phyloP scores from a whole-genome alignment of 768 basidiomycete species.

The Tylopilus sp. region DNA sequence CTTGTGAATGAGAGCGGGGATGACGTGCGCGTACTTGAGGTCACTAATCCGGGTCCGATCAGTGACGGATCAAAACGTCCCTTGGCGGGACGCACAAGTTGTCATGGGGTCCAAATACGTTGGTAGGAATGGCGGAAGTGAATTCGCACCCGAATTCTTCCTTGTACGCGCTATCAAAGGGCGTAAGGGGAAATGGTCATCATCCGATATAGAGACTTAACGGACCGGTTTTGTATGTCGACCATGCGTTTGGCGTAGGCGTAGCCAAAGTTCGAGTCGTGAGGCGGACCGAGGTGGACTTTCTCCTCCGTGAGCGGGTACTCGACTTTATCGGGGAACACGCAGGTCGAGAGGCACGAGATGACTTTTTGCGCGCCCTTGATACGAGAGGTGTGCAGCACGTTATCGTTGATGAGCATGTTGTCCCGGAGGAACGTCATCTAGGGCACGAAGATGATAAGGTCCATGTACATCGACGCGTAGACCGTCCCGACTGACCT shows the following conservation, averaged over 20 bases:
- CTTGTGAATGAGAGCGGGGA: conserved; percentile 91
- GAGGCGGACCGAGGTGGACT: conserved; percentile 90
- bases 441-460: conserved; percentile 34
- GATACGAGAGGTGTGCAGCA: conserved; percentile 73
- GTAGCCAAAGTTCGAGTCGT: conserved; percentile 94
- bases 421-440: conserved; percentile 94
- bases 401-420: conserved; percentile 92
- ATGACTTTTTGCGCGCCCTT: conserved; percentile 73
- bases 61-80: not conserved
- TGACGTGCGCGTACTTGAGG: conserved; percentile 88
- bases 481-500: conserved; percentile 42
- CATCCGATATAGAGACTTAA: not conserved
- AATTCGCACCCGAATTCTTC: conserved; percentile 94
- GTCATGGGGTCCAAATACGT: conserved; percentile 93
- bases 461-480: not conserved
- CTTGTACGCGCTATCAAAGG: conserved; percentile 74
- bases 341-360: conserved; percentile 95
- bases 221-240: conserved; percentile 91
- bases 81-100: conserved; percentile 63
- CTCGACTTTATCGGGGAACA: conserved; percentile 93
- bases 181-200: too few species aligned
- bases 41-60: conserved; percentile 50
- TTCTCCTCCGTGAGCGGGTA: conserved; percentile 93
- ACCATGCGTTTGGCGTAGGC: conserved; percentile 95
- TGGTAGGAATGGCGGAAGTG: conserved; percentile 95